A percentile compares a stretch with the other conserved stretches of the same genome.
Conservation (phyloP, 2,329 filamentous ascomycete species). For the Laburnicola sp. region DNA sequence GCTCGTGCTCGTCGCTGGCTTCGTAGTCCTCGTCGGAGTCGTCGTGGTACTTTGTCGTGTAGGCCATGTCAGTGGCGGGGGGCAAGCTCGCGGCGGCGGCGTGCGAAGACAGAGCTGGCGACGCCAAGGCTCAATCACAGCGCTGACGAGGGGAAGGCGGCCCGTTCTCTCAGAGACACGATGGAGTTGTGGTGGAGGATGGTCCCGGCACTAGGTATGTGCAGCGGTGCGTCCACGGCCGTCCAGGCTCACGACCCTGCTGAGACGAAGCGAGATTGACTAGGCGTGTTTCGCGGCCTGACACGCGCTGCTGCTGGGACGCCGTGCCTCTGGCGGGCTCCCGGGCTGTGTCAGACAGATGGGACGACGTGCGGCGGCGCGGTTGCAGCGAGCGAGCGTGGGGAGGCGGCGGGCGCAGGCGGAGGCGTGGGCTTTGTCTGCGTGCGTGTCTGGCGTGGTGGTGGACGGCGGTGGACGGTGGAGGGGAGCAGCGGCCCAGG, state of each 20-base stretch:
- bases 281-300: conserved; percentile 37
- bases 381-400: neutral
- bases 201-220: conserved; percentile 12
- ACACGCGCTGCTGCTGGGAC: conserved; percentile 18
- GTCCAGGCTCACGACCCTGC: conserved; percentile 22
- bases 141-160: conserved; percentile 23
- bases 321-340: conserved; percentile 16
- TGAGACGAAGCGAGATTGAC: conserved; percentile 46
- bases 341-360: conserved; percentile 28
- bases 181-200: conserved; percentile 18
- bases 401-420: neutral
- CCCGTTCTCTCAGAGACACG: conserved; percentile 17
- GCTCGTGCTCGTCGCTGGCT: conserved; percentile 82
- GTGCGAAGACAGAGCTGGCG: conserved; percentile 19
- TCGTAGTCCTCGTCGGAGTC: conserved; percentile 60
- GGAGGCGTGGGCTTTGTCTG: conserved; percentile 1
- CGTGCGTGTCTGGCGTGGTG: neutral
- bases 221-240: conserved; percentile 19
- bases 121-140: conserved; percentile 30
- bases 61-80: conserved; percentile 37
- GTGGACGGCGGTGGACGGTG: neutral
- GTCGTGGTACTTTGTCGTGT: conserved; percentile 66
- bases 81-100: conserved; percentile 9
- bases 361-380: conserved; percentile 8
- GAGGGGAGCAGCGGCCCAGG: no score